These are phyloP conservation scores for Cairneyella variabilis DNA, from an alignment of 495 filamentous ascomycete species.

Conservation along the genomic window DNA sequence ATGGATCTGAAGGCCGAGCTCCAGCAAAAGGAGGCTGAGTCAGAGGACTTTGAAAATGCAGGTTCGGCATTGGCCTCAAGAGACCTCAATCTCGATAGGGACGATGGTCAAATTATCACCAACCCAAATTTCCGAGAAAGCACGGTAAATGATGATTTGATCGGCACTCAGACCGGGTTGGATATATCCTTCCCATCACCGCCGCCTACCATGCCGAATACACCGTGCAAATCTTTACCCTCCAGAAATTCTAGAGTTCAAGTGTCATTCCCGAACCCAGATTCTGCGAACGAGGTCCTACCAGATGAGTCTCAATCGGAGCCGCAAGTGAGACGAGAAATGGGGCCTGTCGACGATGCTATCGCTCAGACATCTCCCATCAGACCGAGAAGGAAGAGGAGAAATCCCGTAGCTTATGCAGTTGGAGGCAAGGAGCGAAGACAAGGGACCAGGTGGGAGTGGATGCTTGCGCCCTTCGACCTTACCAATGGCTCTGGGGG, in stretches of 20 bases:
- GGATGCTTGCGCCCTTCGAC: too few species aligned
- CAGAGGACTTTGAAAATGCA: slow-evolving; percentile 35
- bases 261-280: slow-evolving; percentile 29
- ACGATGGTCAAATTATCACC: slow-evolving; percentile 27
- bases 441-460: too few species aligned
- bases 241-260: slow-evolving; percentile 31
- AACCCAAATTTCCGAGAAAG: slow-evolving; percentile 29
- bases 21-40: slow-evolving; percentile 14
- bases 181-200: slow-evolving; percentile 45
- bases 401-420: too few species aligned
- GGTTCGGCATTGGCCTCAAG: slow-evolving; percentile 39
- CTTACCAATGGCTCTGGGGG: too few species aligned
- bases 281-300: slow-evolving; percentile 37
- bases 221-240: slow-evolving; percentile 32
- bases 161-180: slow-evolving; percentile 24
- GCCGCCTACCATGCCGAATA: slow-evolving; percentile 32
- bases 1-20: slow-evolving; percentile 21
- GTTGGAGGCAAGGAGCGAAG: too few species aligned
- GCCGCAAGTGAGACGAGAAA: too few species aligned
- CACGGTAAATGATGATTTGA: slow-evolving; percentile 26
- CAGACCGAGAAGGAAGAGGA: too few species aligned
- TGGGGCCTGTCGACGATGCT: too few species aligned
- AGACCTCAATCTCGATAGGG: slow-evolving; percentile 34
- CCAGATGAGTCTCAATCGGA: too few species aligned
- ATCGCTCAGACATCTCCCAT: too few species aligned